These are phyloP conservation scores for Suillus americanus DNA, from an alignment of 768 basidiomycete genomes.

Conservation along the genomic window DNA sequence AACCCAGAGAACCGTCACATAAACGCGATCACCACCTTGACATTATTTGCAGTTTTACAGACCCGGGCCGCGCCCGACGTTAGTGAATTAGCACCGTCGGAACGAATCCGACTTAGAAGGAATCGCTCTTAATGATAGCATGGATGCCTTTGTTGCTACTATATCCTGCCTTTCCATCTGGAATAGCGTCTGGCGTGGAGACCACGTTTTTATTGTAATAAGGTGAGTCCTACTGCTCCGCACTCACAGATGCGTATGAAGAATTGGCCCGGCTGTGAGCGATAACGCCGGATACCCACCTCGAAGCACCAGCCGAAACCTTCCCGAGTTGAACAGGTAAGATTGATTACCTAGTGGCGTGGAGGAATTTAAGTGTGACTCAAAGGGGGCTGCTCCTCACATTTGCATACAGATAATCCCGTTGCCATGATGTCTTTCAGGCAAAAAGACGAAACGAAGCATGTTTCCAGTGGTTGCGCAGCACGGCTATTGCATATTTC, in stretches of 20 bases:
- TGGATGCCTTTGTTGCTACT: background rate
- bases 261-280: background rate
- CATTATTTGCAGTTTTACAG: background rate
- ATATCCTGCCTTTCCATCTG: background rate
- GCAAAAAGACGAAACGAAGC: constrained; percentile 4
- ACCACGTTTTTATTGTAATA: background rate
- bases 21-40: background rate
- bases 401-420: background rate
- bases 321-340: background rate
- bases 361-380: background rate
- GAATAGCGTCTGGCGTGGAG: background rate
- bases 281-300: background rate
- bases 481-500: constrained; percentile 2
- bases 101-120: background rate
- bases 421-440: background rate
- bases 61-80: background rate
- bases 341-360: background rate
- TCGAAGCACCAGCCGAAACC: background rate
- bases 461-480: background rate
- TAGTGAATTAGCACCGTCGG: background rate
- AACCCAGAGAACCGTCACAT: too few species aligned
- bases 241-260: background rate
- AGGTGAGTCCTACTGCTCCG: background rate
- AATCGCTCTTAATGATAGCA: background rate
- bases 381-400: background rate